Evolutionary conservation across 345 rosid genomes (phyloP), one percentile per base, ranked within the genome.

Genomic region (Eucalyptus sp.): DNA sequence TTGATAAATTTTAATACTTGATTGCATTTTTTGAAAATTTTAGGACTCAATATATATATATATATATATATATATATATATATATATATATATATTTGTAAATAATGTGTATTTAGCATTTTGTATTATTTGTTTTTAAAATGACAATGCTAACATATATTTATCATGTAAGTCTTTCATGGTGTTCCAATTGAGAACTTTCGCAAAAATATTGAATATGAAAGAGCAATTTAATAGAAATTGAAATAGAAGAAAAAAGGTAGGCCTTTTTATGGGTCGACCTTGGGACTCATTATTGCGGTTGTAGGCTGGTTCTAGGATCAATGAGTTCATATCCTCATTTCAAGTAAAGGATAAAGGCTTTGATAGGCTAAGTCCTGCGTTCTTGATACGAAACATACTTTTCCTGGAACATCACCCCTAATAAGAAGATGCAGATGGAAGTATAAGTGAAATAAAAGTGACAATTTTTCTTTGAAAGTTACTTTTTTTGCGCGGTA

Each of bases 271-370:
- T 7, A 8, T 13, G 4, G 5, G 37, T 15, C 5, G 2, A 64
- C 18, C 41, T 3, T 64, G 16, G 20, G 16, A 14, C 37, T 64
- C 5, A 4, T 0, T 4, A 1, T 7, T n/a, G 76, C 5, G 5
- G 10, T 1, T n/a, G 1, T 0, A n/a, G 10, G 1, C 6, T 10
- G 2, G 3, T n/a, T 66, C 15, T 7, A 66, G n/a, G 64, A 5
- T 25, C 29, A 22, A 16, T 0, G 0, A 51, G 54, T 56, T 56
- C 29, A 56, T 20, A 20, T 56, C 27, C 4, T 4, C 1, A 56
- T 9, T 56, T 56, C 62, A 22, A 22, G 27, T 51, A 0, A 51
- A 2, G 3, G 54, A 51, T 20, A 56, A 20, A 4, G 12, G 62
- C 13, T 56, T 56, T 56, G 13, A 56, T 24, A 56, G 12, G 52